phyloP scores from a whole-genome alignment of 768 basidiomycete species.

The Suillus variegatus region DNA sequence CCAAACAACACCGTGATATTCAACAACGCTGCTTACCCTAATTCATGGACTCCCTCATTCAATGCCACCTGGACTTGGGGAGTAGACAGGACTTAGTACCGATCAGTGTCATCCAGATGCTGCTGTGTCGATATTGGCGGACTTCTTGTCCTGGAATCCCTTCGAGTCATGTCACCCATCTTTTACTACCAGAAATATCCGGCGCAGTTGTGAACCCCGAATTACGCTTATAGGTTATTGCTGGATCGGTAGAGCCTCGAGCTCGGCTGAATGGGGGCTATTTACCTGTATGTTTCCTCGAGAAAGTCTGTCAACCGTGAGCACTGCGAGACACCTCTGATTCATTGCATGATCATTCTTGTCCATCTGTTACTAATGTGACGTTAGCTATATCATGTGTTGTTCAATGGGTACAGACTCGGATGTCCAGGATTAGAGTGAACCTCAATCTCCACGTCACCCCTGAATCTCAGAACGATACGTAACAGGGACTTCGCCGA shows the following conservation, averaged over 20 bases:
- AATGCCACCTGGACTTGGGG: slow-evolving; percentile 75
- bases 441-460: slow-evolving; percentile 77
- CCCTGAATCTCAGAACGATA: slow-evolving; percentile 79
- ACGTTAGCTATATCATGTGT: slow-evolving; percentile 24
- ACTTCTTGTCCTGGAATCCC: slow-evolving; percentile 72
- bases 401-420: slow-evolving; percentile 62
- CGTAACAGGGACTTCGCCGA: slow-evolving; percentile 64
- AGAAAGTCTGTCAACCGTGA: slow-evolving; percentile 71
- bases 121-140: slow-evolving; percentile 73
- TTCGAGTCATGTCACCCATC: slow-evolving; percentile 59
- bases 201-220: slow-evolving; percentile 52
- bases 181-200: slow-evolving; percentile 65
- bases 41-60: slow-evolving; percentile 79
- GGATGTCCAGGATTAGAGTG: slow-evolving; percentile 88
- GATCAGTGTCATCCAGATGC: slow-evolving; percentile 37
- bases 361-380: not conserved
- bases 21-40: slow-evolving; percentile 70
- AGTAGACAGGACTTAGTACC: slow-evolving; percentile 51
- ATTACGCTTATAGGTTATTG: slow-evolving; percentile 62
- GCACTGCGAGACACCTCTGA: slow-evolving; percentile 16
- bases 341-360: slow-evolving; percentile 2
- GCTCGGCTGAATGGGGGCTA: slow-evolving; percentile 71
- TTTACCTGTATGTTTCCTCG: slow-evolving; percentile 73
- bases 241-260: slow-evolving; percentile 83
- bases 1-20: slow-evolving; percentile 60